Evolutionary conservation across 305 asterid genomes (phyloP), one percentile per base, ranked within the genome.

Genomic region (Fraxinus floribunda): DNA sequence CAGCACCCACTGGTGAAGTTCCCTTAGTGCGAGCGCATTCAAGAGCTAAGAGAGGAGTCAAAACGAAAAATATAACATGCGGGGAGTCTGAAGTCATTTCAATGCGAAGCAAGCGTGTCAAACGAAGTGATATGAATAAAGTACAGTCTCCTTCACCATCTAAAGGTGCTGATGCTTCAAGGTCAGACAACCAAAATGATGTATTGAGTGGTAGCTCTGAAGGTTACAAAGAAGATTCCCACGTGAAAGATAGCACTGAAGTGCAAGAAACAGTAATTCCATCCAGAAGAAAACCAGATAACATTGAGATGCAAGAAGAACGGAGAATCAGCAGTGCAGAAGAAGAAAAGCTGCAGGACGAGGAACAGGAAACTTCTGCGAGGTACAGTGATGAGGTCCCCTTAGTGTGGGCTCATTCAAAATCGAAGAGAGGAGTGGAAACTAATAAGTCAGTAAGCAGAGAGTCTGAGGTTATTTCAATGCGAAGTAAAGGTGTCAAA

Each of bases 281-380:
- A 76, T 76, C 79, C 35, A 30, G 72, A 30, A 71, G 78, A 46
- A 30, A 70, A 71, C 66, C 18, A n/a, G 64, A 76, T 44, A 46
- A 46, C 16, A 4, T 57, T 29, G 22, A 79, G 46, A 13, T 36
- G 80, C 77, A 76, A 22, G 80, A 36, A 39, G 79, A 36, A 49
- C 76, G 66, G 46, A 46, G 76, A 26, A 7, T 79, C 71, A 35
- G 70, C 78, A 79, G 41, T 79, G 85, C 55, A 52, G 86, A 86
- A 83, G 87, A 83, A 78, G 86, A 86, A 80, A 77, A 78, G 26
- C 79, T 46, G 78, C 73, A 70, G 83, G 87, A 81, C 76, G 85
- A 82, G 55, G 84, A 34, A 44, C 24, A 24, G 83, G 88, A 88
- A 86, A 75, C 80, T 77, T 60, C 81, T 46, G 86, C 85, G 68